Conservation (phyloP, 2,329 filamentous ascomycete species). For the Davidsoniella australis region DNA sequence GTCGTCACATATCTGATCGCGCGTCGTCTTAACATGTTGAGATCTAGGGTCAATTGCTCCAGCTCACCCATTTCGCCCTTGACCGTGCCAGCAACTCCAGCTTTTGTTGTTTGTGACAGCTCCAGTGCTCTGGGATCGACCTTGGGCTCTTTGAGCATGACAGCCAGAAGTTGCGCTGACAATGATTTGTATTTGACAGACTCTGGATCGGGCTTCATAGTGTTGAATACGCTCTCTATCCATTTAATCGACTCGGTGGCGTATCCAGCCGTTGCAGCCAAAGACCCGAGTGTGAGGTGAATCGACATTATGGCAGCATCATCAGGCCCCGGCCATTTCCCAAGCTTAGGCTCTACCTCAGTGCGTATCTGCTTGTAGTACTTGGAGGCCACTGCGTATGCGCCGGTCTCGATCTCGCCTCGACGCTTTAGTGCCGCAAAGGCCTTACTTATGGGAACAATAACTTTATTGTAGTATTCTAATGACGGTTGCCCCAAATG, state of each 20-base stretch:
- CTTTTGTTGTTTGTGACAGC: slow-evolving; percentile 31
- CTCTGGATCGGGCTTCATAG: slow-evolving; percentile 24
- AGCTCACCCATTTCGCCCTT: slow-evolving; percentile 42
- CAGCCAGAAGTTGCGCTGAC: slow-evolving; percentile 36
- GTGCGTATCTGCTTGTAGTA: slow-evolving; percentile 10
- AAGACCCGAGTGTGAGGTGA: slow-evolving; percentile 34
- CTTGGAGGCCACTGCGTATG: slow-evolving; percentile 4
- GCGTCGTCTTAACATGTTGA: slow-evolving; percentile 37
- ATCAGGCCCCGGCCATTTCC: slow-evolving; percentile 10
- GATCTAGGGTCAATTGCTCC: slow-evolving; percentile 40
- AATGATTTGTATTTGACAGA: slow-evolving; percentile 33
- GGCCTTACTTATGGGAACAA: slow-evolving; percentile 11
- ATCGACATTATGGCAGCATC: slow-evolving; percentile 23
- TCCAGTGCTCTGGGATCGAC: slow-evolving; percentile 22
- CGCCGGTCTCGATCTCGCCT: slow-evolving; percentile 8
- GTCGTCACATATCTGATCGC: slow-evolving; percentile 29
- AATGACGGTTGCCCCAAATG: slow-evolving; percentile 2
- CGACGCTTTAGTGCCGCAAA: slow-evolving; percentile 11
- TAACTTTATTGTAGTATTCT: slow-evolving; percentile 11
- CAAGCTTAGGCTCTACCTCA: slow-evolving; percentile 11
- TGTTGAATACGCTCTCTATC: slow-evolving; percentile 29
- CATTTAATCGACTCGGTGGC: slow-evolving; percentile 37
- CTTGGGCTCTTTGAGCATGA: slow-evolving; percentile 30
- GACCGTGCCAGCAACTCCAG: slow-evolving; percentile 39
- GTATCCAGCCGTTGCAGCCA: slow-evolving; percentile 28